Conservation (phyloP, 2,329 filamentous ascomycete species). For the Exserohilum rostratum region DNA sequence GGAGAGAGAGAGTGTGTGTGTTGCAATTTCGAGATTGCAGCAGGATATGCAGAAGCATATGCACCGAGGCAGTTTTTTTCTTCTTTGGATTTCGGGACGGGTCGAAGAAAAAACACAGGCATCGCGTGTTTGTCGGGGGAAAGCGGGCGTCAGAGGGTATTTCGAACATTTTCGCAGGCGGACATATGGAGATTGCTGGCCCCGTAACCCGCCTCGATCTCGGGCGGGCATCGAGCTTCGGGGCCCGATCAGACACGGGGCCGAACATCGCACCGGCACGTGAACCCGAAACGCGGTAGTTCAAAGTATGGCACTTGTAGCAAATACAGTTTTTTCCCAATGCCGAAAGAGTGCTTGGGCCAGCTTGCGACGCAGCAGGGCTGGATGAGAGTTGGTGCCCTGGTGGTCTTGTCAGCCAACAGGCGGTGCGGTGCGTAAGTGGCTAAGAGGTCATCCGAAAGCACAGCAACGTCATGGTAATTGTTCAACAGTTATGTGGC, state of each 20-base stretch:
- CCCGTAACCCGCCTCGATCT: not conserved
- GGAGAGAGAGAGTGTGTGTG: too few species aligned
- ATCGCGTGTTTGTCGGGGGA: not conserved
- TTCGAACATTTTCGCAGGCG: not conserved
- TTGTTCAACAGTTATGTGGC: not conserved
- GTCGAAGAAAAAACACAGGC: too few species aligned
- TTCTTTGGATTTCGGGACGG: too few species aligned
- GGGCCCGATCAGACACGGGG: not conserved
- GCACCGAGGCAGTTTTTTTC: too few species aligned
- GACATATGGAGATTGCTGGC: not conserved
- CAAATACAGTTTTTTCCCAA: not conserved
- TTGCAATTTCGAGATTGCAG: too few species aligned
- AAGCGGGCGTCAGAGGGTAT: not conserved
- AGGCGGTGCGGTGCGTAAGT: constrained; percentile 43
- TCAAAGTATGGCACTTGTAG: not conserved
- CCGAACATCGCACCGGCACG: not conserved
- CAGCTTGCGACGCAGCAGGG: too few species aligned
- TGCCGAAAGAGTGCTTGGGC: not conserved
- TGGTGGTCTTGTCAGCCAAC: too few species aligned
- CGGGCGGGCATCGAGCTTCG: constrained; percentile 1
- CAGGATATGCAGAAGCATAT: too few species aligned
- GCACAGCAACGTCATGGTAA: constrained; percentile 1
- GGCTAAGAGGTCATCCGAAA: too few species aligned
- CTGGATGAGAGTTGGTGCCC: too few species aligned
- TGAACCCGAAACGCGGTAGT: constrained; percentile 5